These are phyloP conservation scores for Nemania sp. DNA, from an alignment of 2,329 filamentous ascomycete genomes.

Conservation along the genomic window DNA sequence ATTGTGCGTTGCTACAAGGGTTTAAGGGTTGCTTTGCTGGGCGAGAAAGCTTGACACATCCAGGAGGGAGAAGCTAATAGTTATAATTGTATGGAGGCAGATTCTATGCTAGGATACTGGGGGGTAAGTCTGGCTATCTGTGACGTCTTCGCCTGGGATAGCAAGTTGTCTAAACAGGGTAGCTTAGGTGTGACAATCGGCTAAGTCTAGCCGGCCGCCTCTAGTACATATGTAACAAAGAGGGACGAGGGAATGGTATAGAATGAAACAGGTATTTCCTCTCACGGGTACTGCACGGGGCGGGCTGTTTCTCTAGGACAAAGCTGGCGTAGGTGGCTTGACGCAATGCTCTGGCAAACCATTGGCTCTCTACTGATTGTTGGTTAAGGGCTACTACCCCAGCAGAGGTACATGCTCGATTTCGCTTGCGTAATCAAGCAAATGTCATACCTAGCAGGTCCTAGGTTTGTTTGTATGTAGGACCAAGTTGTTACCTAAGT, in stretches of 20 bases:
- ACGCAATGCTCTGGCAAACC: conserved; percentile 25
- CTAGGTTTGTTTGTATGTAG: neutral
- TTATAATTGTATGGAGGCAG: conserved; percentile 17
- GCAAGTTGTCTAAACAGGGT: neutral
- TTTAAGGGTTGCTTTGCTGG: neutral
- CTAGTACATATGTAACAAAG: neutral
- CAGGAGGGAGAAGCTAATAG: conserved; percentile 8
- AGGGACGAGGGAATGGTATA: neutral
- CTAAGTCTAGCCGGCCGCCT: neutral
- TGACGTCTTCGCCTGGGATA: conserved; percentile 34
- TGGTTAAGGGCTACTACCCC: neutral
- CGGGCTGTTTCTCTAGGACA: neutral
- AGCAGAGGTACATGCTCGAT: neutral
- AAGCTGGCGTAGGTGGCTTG: conserved; percentile 24
- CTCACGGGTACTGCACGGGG: too few relatives aligned
- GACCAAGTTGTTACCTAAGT: neutral
- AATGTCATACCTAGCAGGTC: too few relatives aligned
- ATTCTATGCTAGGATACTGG: neutral
- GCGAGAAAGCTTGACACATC: neutral
- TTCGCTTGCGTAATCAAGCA: neutral
- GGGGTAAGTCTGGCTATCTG: conserved; percentile 18
- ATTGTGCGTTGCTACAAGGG: neutral
- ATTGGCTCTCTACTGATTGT: conserved; percentile 11
- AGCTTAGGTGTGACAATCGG: conserved; percentile 11
- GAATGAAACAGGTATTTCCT: conserved; percentile 22